These are phyloP conservation scores for Amanita molliuscula DNA, from an alignment of 768 basidiomycete genomes.

Conservation along the genomic window DNA sequence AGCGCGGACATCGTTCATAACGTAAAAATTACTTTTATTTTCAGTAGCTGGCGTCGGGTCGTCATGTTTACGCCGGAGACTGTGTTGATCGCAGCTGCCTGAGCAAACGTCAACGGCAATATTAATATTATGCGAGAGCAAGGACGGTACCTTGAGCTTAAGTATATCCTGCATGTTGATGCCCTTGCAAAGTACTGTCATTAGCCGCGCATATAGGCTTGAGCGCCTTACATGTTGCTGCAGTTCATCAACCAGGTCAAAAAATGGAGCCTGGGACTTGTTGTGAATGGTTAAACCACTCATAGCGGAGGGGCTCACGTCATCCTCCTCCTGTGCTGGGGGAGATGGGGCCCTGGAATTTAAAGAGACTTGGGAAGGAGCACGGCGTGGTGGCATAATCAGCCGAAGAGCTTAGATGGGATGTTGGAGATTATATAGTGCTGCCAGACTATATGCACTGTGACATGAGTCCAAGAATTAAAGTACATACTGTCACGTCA, in stretches of 20 bases:
- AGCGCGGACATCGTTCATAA: slow-evolving; percentile 12
- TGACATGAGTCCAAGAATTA: neutral
- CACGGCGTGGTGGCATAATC: slow-evolving; percentile 42
- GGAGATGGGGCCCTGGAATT: slow-evolving; percentile 42
- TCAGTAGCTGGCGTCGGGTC: slow-evolving; percentile 78
- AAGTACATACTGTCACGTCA: slow-evolving; percentile 14
- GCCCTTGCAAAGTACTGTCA: slow-evolving; percentile 39
- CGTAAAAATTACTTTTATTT: slow-evolving; percentile 64
- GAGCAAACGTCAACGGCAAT: slow-evolving; percentile 6
- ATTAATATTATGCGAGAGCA: slow-evolving; percentile 3
- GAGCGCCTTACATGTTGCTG: slow-evolving; percentile 56
- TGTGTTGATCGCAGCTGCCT: slow-evolving; percentile 78
- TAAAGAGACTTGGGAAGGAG: slow-evolving; percentile 34
- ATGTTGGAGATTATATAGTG: neutral
- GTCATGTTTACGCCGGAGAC: slow-evolving; percentile 88
- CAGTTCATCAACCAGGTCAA: slow-evolving; percentile 76
- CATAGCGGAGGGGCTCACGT: slow-evolving; percentile 16
- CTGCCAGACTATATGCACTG: slow-evolving; percentile 1
- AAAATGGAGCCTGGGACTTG: slow-evolving; percentile 40
- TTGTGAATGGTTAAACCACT: neutral
- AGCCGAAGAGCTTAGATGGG: neutral
- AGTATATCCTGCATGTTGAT: slow-evolving; percentile 93
- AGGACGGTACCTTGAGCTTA: slow-evolving; percentile 66
- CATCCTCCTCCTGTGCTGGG: slow-evolving; percentile 27
- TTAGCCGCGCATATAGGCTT: slow-evolving; percentile 10